Conservation (phyloP, 768 basidiomycete species). For the Kwoniella dendrophila region DNA sequence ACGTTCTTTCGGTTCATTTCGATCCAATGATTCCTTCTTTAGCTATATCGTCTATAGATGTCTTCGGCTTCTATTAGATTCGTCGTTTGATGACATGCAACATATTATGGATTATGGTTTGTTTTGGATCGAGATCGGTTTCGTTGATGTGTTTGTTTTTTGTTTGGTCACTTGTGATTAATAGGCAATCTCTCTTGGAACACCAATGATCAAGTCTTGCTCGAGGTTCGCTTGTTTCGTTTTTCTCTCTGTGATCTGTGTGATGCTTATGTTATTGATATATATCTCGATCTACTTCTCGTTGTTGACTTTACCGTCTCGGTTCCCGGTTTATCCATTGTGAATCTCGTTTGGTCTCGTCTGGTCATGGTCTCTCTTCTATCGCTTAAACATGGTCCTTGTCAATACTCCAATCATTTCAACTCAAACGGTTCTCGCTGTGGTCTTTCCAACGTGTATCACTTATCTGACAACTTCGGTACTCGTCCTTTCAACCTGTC, state of each 20-base stretch:
- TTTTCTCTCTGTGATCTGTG: slow-evolving; percentile 16
- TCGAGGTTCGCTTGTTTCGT: slow-evolving; percentile 67
- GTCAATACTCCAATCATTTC: not conserved
- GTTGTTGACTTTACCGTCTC: not conserved
- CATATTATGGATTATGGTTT: slow-evolving; percentile 4
- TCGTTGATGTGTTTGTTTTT: slow-evolving; percentile 17
- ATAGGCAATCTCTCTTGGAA: slow-evolving; percentile 57
- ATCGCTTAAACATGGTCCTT: not conserved
- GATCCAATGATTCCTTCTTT: slow-evolving; percentile 5
- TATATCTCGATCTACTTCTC: slow-evolving; percentile 16
- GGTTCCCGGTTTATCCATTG: no score
- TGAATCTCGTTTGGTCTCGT: slow-evolving; percentile 12
- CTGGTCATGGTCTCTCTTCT: not conserved
- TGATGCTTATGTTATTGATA: slow-evolving; percentile 35
- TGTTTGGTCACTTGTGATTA: not conserved
- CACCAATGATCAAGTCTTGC: slow-evolving; percentile 88
- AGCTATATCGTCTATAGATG: slow-evolving; percentile 10
- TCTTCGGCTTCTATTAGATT: not conserved
- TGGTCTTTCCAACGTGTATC: not conserved
- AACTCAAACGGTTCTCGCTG: not conserved
- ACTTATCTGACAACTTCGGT: not conserved
- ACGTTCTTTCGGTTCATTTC: not conserved
- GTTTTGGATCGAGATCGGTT: slow-evolving; percentile 10
- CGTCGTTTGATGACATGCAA: slow-evolving; percentile 1
- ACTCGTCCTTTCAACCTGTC: not conserved